phyloP scores from a whole-genome alignment of 306 rosid species.

The Quercus bicolor region DNA sequence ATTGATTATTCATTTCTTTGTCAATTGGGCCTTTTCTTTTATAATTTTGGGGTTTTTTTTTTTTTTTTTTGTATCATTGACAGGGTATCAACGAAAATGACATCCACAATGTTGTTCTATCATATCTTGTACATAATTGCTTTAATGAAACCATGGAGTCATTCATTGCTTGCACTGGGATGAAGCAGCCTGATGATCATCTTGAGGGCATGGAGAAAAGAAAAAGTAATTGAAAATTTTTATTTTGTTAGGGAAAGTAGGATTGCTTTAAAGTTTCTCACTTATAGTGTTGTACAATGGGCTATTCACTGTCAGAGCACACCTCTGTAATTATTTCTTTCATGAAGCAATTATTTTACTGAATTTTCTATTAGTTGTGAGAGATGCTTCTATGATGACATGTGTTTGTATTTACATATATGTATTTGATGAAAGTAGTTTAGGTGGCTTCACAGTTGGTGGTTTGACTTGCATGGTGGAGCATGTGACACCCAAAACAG shows the following conservation, averaged over 20 bases:
- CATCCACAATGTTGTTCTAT: constrained; percentile 56
- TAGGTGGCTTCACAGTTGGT: not conserved
- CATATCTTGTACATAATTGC: constrained; percentile 90
- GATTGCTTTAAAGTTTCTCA: not conserved
- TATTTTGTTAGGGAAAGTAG: not conserved
- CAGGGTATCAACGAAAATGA: constrained; percentile 73
- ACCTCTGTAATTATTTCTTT: not conserved
- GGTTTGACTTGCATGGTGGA: not conserved
- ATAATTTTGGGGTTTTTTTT: constrained; percentile 10
- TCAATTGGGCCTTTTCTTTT: not conserved
- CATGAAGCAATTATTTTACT: not conserved
- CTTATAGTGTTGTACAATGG: not conserved
- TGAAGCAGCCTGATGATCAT: constrained; percentile 56
- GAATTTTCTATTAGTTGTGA: not conserved
- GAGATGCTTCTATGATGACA: not conserved
- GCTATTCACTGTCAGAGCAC: not conserved
- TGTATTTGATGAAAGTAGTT: not conserved
- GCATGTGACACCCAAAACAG: not conserved
- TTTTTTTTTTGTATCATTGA: constrained; percentile 16
- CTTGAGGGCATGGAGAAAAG: constrained; percentile 78
- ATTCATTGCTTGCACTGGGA: constrained; percentile 65
- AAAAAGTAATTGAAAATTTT: constrained; percentile 50
- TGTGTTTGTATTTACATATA: not conserved
- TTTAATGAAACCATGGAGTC: constrained; percentile 75
- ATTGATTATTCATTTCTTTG: not conserved